A percentile compares a stretch with the other conserved stretches of the same genome.
Conservation (phyloP, 306 rosid species). For the barrel medic (Medicago truncatula) region MtrunA17r5.0-ANR NC_053045.1:38282501-38283000, state of each 20-base stretch:
- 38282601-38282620: not conserved
- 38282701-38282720: not conserved
- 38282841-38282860: conserved; percentile 26
- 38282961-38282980: conserved; percentile 25
- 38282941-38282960: conserved; percentile 29
- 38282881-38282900: conserved; percentile 40
- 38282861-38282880: conserved; percentile 38
- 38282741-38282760: conserved; percentile 21
- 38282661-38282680: not conserved
- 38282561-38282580: not conserved
- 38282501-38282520: no score
- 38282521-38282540: no score
- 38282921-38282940: not conserved
- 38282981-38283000: conserved; percentile 30
- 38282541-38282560: no score
- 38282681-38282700: conserved; percentile 1
- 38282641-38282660: not conserved
- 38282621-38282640: not conserved
- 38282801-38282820: conserved; percentile 47
- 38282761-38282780: conserved; percentile 62
- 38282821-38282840: conserved; percentile 40
- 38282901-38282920: conserved; percentile 14
- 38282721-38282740: conserved; percentile 11
- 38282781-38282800: conserved; percentile 52
- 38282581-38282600: not conserved